Base-by-base conservation (phyloP, 306 rosid genomes). In the Inga oerstediana region DNA sequence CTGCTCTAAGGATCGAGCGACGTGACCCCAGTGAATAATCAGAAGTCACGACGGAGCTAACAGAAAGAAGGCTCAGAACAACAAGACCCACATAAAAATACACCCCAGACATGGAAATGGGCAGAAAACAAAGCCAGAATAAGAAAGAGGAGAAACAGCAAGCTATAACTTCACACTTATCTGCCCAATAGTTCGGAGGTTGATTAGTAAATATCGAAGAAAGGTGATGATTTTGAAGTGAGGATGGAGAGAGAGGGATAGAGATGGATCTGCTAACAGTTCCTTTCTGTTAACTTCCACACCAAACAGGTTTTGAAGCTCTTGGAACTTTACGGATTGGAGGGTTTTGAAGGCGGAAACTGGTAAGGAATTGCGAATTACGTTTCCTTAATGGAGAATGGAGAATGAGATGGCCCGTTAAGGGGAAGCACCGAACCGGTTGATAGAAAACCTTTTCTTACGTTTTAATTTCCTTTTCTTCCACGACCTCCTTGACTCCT, bases 1-100 rank as follows among this genome's bases (percentile, higher is more conserved):
- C 84, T 44, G 65, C 85, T 34, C 93, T 83, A 30, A 95, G 98
- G 75, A 95, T 88, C 84, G 92, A 91, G n/a, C 94, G 95, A 2
- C 87, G 92, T 48, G 97, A 87, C 19, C 91, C 92, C 39, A 44
- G 24, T 15, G 81, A 85, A 54, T 80, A 83, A 52, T 80, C 19
- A 6, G 90, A 80, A 34, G 88, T n/a, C 56, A 80, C 87, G 17
- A 81, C 76, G 43, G 72, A 79, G 77, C 85, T 80, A 75, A 88
- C 58, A 62, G 72, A 87, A 77, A 88, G 71, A 67, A 87, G 69
- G 80, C 84, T 83, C 78, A 90, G 80, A 79, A 86, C 66, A 75
- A 91, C 61, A 75, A 91, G 76, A 83, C 81, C 83, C 88, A 83
- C 5, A 73, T 86, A 71, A 46, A 85, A 58, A 78, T 84, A 86